A percentile compares a stretch with the other conserved stretches of the same genome.
Conservation (phyloP, 805 yeast species). For the Wickerhamomyces bovis region DNA sequence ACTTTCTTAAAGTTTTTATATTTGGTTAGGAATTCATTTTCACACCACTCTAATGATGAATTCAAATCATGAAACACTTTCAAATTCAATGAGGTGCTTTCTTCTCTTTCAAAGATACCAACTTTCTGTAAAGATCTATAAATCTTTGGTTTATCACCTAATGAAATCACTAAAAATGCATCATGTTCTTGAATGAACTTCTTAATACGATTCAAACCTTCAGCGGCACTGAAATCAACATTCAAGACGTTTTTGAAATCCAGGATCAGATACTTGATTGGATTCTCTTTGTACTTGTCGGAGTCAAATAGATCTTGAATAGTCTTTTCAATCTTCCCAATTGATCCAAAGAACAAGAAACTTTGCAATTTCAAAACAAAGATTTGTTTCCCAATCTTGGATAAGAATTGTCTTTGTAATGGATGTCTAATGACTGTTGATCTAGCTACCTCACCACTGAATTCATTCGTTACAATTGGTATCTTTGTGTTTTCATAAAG, state of each 20-base stretch:
- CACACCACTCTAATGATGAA: constrained; percentile 94
- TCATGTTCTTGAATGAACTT: constrained; percentile 65
- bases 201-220: constrained; percentile 83
- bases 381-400: constrained; percentile 85
- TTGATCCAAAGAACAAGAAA: constrained; percentile 89
- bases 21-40: constrained; percentile 66
- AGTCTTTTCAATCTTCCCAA: constrained; percentile 80
- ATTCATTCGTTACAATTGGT: constrained; percentile 75
- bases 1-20: constrained; percentile 28
- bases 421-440: constrained; percentile 92
- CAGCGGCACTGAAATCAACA: constrained; percentile 93
- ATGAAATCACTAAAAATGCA: constrained; percentile 71
- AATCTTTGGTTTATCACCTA: constrained; percentile 64
- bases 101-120: constrained; percentile 49
- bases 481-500: constrained; percentile 86
- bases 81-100: constrained; percentile 34
- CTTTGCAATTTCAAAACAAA: constrained; percentile 85
- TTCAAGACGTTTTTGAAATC: constrained; percentile 79
- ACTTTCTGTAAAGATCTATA: constrained; percentile 75
- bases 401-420: constrained; percentile 76
- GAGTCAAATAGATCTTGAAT: constrained; percentile 60
- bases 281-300: constrained; percentile 35
- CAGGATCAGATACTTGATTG: constrained; percentile 73
- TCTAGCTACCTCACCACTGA: constrained; percentile 82
- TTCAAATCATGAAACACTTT: constrained; percentile 75